These are phyloP conservation scores for Dalbergia cochinchinensis DNA, from an alignment of 306 rosid species.

Conservation along the genomic window DNA sequence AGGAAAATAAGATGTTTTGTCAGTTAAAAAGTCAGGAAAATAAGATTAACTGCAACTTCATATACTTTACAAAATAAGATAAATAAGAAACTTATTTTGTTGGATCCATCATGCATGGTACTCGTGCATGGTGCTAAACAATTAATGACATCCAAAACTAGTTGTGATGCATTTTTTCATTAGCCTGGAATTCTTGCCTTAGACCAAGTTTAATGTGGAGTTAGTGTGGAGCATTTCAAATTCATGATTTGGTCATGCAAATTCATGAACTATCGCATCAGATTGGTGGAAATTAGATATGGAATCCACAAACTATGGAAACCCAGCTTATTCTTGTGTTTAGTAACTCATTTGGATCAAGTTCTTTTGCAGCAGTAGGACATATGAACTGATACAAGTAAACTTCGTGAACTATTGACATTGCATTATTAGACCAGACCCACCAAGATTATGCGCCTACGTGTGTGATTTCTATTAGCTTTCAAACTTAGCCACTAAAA, in stretches of 20 bases:
- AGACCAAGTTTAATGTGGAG: constrained; percentile 23
- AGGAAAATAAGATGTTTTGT: background rate
- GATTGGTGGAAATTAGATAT: background rate
- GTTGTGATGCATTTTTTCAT: too few relatives aligned
- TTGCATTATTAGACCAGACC: constrained; percentile 8
- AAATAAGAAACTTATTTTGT: background rate
- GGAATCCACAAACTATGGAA: background rate
- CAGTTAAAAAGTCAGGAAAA: background rate
- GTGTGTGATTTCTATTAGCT: constrained; percentile 11
- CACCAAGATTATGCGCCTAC: constrained; percentile 11
- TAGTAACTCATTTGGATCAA: background rate
- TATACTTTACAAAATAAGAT: too few relatives aligned
- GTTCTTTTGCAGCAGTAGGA: background rate
- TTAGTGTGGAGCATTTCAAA: background rate
- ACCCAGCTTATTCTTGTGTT: background rate
- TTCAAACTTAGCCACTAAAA: background rate
- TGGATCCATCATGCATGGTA: background rate
- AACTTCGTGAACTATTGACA: background rate
- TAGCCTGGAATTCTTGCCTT: background rate
- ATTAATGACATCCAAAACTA: too few relatives aligned
- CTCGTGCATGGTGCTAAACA: background rate
- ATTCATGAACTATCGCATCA: background rate
- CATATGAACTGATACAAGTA: background rate
- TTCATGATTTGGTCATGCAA: background rate
- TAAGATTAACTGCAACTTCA: background rate